Conservation (phyloP, 176 grass and related monocot species). For the Paspalum vaginatum region DNA sequence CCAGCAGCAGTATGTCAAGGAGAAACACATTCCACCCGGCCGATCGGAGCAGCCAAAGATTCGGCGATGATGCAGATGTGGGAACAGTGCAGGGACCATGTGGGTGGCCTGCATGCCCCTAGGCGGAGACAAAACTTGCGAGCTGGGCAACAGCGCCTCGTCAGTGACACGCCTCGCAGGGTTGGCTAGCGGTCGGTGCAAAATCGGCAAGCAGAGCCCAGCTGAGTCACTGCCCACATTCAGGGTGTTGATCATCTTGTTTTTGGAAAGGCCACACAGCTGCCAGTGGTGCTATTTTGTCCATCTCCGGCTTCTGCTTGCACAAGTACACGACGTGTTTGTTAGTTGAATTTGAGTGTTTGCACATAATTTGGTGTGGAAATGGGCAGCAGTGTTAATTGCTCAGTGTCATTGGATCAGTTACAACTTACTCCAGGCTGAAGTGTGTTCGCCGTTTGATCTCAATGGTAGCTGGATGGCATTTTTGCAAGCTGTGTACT, state of each 20-base stretch:
- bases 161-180: slow-evolving; percentile 9
- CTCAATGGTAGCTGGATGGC: too few relatives aligned
- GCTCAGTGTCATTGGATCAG: background rate
- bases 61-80: slow-evolving; percentile 18
- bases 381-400: background rate
- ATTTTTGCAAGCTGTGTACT: background rate
- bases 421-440: too few relatives aligned
- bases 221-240: slow-evolving; percentile 25
- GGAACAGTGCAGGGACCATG: slow-evolving; percentile 41
- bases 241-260: background rate
- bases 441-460: too few relatives aligned
- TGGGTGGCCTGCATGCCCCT: background rate
- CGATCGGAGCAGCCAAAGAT: background rate
- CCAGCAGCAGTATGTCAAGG: background rate
- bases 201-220: background rate
- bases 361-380: background rate
- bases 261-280: background rate
- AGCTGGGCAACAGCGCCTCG: background rate
- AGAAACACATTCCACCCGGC: slow-evolving; percentile 26
- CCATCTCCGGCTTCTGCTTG: background rate
- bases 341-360: background rate
- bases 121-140: slow-evolving; percentile 30
- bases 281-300: background rate
- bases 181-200: slow-evolving; percentile 32
- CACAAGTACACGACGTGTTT: background rate